Conservation (phyloP, 2,329 filamentous ascomycete species). For the Penicillium palitans region DNA sequence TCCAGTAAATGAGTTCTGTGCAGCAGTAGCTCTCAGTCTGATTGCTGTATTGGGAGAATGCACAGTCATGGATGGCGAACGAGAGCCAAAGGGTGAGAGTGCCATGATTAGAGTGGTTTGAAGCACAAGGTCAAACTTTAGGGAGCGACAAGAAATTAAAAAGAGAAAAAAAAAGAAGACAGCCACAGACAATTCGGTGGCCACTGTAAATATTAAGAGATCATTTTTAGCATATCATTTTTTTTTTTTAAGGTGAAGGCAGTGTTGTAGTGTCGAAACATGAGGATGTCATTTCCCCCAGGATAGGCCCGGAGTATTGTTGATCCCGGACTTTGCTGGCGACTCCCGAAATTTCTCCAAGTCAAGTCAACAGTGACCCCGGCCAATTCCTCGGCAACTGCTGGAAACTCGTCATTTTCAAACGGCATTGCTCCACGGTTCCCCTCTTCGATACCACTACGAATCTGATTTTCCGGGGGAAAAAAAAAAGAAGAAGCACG, state of each 20-base stretch:
- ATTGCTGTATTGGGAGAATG: constrained; percentile 35
- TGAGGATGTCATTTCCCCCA: background rate
- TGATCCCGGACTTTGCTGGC: constrained; percentile 29
- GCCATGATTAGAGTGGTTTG: constrained; percentile 34
- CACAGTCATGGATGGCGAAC: constrained; percentile 38
- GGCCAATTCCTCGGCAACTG: constrained; percentile 7
- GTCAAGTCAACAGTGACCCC: constrained; percentile 10
- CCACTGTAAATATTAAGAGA: background rate
- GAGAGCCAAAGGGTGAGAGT: constrained; percentile 45
- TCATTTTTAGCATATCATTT: constrained; percentile 3
- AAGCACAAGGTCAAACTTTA: constrained; percentile 1
- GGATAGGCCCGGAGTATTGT: constrained; percentile 29
- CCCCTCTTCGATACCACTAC: background rate
- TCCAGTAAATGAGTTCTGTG: constrained; percentile 29
- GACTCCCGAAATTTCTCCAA: constrained; percentile 33
- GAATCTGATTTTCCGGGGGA: background rate
- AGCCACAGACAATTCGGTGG: background rate
- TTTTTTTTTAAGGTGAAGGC: background rate
- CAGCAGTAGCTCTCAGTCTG: constrained; percentile 37
- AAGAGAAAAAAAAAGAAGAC: background rate
- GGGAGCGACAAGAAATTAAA: background rate
- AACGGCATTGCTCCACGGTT: background rate
- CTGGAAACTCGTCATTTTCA: background rate
- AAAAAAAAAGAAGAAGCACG: background rate
- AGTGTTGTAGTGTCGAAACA: background rate